These are phyloP conservation scores for Cyathus striatus DNA, from an alignment of 768 basidiomycete species.

Conservation along the genomic window DNA sequence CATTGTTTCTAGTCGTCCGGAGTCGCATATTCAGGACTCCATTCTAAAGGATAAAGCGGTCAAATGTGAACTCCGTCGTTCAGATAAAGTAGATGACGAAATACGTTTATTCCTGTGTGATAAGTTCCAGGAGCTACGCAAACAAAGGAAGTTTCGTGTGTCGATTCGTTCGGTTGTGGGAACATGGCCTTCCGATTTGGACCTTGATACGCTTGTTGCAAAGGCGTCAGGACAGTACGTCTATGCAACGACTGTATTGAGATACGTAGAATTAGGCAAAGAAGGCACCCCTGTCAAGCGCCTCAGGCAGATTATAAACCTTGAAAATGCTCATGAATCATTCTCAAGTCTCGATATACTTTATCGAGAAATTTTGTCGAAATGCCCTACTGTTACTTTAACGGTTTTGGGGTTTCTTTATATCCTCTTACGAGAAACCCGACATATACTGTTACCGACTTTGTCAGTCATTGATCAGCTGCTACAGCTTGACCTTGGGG, in stretches of 20 bases:
- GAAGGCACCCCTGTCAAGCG: background rate
- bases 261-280: background rate
- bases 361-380: too few relatives aligned
- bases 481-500: too few relatives aligned
- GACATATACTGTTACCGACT: too few relatives aligned
- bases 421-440: too few relatives aligned
- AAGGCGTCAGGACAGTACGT: background rate
- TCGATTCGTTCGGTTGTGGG: background rate
- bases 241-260: conserved; percentile 1
- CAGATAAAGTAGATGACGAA: background rate
- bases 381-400: too few relatives aligned
- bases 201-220: background rate
- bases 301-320: background rate
- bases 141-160: background rate
- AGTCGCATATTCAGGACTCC: background rate
- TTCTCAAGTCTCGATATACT: background rate
- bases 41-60: background rate
- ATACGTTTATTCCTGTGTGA: background rate
- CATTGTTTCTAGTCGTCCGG: background rate
- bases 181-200: background rate
- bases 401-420: too few relatives aligned
- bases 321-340: background rate
- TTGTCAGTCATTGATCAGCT: too few relatives aligned
- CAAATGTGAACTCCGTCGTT: background rate
- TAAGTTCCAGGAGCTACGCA: background rate